A percentile compares a stretch with the other conserved stretches of the same genome.
These are phyloP conservation scores for Alternaria sp. DNA, from an alignment of 2,329 filamentous ascomycete genomes.

Conservation along the genomic window DNA sequence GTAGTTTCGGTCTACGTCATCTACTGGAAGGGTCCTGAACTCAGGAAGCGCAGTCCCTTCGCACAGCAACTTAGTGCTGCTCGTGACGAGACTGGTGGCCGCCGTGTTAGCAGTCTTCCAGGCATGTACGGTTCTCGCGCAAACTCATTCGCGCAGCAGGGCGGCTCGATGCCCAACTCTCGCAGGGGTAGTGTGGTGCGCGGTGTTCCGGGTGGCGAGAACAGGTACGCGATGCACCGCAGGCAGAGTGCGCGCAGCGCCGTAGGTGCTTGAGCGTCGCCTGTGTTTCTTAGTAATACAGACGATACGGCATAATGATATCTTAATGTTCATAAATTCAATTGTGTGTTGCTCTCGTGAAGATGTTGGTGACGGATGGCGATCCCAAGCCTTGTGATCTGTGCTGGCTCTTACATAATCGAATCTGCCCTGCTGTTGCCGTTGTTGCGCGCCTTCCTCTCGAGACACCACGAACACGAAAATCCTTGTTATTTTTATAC, in stretches of 20 bases:
- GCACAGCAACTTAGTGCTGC: constrained; percentile 54
- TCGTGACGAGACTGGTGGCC: constrained; percentile 40
- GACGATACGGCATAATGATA: not conserved
- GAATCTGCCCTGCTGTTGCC: not conserved
- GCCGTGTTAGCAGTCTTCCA: constrained; percentile 40
- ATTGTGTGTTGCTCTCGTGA: not conserved
- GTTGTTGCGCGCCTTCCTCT: not conserved
- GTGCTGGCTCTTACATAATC: not conserved
- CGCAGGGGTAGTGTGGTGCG: constrained; percentile 41
- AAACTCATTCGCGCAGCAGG: constrained; percentile 32
- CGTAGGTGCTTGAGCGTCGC: not conserved
- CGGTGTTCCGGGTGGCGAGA: constrained; percentile 20
- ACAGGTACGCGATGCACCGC: constrained; percentile 14
- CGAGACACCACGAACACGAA: not conserved
- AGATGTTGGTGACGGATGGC: not conserved
- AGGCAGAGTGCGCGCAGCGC: constrained; percentile 10
- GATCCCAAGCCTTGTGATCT: not conserved
- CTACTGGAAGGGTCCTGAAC: constrained; percentile 61
- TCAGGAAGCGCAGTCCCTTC: constrained; percentile 61
- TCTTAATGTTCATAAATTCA: not conserved
- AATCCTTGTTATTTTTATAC: not conserved
- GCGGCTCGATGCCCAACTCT: constrained; percentile 23
- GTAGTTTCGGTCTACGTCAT: constrained; percentile 54
- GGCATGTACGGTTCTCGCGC: constrained; percentile 39
- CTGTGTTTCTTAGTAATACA: constrained; percentile 15